Conservation (phyloP, 1,284 basidiomycete genomes). For the Peniophora sp. region DNA sequence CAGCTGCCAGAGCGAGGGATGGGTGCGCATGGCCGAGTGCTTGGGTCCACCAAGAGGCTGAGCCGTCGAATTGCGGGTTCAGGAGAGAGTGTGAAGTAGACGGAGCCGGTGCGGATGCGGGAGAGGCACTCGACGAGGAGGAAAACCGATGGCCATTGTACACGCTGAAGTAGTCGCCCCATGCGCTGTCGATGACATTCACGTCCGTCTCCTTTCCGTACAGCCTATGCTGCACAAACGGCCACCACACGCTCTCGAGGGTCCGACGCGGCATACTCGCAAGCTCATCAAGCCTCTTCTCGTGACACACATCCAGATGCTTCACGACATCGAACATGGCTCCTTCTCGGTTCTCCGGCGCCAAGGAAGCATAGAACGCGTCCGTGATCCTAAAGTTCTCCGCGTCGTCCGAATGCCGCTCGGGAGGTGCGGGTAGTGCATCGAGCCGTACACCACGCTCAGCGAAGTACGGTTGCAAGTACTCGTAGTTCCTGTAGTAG, state of each 20-base stretch:
- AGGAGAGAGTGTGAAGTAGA: constrained; percentile 36
- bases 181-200: constrained; percentile 88
- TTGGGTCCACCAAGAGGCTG: constrained; percentile 99
- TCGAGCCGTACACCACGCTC: constrained; percentile 61
- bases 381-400: constrained; percentile 55
- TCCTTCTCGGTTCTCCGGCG: constrained; percentile 23
- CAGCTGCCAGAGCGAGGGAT: constrained; percentile 78
- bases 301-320: constrained; percentile 62
- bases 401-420: constrained; percentile 30
- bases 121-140: constrained; percentile 3
- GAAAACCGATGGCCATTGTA: constrained; percentile 31
- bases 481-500: constrained; percentile 85
- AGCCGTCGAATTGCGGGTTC: constrained; percentile 78
- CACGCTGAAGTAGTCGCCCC: constrained; percentile 79
- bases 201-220: constrained; percentile 67
- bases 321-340: constrained; percentile 46
- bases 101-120: constrained; percentile 9
- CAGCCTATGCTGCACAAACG: constrained; percentile 89
- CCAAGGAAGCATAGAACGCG: constrained; percentile 59
- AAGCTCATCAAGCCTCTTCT: constrained; percentile 57
- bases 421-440: constrained; percentile 55
- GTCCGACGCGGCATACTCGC: constrained; percentile 76
- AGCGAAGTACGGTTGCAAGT: constrained; percentile 73
- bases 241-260: constrained; percentile 88
- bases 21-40: constrained; percentile 81